A percentile compares a stretch with the other conserved stretches of the same genome.
Evolutionary conservation across 2,329 filamentous ascomycete genomes (phyloP).

Genomic region (Conoideocrella luteorostrata): DNA sequence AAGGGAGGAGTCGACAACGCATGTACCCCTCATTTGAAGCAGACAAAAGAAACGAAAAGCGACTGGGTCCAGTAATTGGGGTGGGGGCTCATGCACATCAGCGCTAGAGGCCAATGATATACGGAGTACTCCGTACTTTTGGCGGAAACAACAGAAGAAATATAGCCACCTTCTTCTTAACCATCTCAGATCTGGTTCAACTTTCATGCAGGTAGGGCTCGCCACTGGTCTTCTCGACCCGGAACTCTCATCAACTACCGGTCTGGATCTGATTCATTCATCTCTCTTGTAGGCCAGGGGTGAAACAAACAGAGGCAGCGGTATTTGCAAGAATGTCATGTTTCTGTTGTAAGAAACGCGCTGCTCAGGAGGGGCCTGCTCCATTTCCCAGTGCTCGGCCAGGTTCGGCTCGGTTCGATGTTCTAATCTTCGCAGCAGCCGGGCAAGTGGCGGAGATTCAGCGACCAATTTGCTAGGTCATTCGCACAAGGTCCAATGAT

Average conservation of each 20-base stretch:
- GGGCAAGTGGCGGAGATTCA: no score
- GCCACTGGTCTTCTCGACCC: no score
- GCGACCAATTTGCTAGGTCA: no score
- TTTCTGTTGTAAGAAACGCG: background rate
- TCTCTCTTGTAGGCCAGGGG: background rate
- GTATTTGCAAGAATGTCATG: background rate
- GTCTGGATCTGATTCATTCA: background rate
- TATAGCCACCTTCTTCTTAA: background rate
- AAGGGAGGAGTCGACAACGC: no score
- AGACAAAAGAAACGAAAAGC: background rate
- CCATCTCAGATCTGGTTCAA: background rate
- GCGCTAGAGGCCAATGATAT: background rate
- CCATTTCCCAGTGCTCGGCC: no score
- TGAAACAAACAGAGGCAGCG: background rate
- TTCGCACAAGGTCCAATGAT: no score
- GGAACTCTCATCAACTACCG: background rate
- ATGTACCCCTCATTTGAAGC: background rate
- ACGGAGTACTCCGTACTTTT: no score
- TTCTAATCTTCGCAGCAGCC: no score
- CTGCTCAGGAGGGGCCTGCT: no score
- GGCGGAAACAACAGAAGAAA: constrained; percentile 1
- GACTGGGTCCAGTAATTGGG: background rate
- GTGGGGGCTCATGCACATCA: constrained; percentile 1
- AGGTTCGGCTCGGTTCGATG: no score
- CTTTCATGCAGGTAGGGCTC: no score